Conservation (phyloP, 371 early-diverging fungal genomes). For the Mortierella sp. region DNA sequence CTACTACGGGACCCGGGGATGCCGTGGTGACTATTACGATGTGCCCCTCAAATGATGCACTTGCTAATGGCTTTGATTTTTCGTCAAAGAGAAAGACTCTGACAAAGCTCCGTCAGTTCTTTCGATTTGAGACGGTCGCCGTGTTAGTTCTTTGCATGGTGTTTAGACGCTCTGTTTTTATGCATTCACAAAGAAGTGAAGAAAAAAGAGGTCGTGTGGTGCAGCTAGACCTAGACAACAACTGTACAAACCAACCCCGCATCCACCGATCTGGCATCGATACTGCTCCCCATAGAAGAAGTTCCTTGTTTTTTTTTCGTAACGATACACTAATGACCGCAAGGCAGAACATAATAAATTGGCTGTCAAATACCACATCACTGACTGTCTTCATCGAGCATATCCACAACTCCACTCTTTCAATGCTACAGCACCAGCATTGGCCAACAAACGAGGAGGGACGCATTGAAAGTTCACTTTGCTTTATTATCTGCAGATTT, state of each 20-base stretch:
- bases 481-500: conserved; percentile 36
- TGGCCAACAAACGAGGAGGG: not conserved
- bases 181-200: no score
- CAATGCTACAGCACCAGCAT: no score
- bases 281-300: not conserved
- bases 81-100: conserved; percentile 45
- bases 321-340: not conserved
- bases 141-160: conserved; percentile 1
- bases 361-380: not conserved
- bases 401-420: no score
- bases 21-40: conserved; percentile 33
- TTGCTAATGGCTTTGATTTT: conserved; percentile 30
- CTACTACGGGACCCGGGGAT: not conserved
- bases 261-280: conserved; percentile 9
- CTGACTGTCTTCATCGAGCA: no score
- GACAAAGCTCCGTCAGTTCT: conserved; percentile 52
- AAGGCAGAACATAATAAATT: not conserved
- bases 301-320: not conserved
- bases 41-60: conserved; percentile 37
- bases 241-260: not conserved
- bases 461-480: conserved; percentile 10
- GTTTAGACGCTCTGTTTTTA: not conserved
- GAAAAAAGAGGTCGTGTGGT: no score
- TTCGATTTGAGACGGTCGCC: conserved; percentile 38
- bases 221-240: no score